Conservation (phyloP, 2,329 filamentous ascomycete species). For the Cyclaneusma minus region DNA sequence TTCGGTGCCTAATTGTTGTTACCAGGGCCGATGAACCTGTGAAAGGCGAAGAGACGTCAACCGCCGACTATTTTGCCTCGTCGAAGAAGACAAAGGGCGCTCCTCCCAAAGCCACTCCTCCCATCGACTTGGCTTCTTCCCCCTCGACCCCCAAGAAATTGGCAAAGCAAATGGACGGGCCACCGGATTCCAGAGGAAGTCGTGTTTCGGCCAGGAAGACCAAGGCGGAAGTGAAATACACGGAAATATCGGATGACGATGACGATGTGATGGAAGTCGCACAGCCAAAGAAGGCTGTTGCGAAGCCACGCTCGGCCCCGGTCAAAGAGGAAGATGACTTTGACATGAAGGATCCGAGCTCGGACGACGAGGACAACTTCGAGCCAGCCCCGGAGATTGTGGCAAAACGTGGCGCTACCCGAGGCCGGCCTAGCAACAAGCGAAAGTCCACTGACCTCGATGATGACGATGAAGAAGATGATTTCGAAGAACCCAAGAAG, state of each 20-base stretch:
- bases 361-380: constrained; percentile 14
- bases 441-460: constrained; percentile 40
- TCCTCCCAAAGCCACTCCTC: constrained; percentile 5
- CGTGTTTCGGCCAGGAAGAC: constrained; percentile 21
- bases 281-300: constrained; percentile 7
- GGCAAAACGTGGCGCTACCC: constrained; percentile 14
- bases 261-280: constrained; percentile 23
- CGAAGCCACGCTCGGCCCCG: constrained; percentile 1
- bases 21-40: constrained; percentile 15
- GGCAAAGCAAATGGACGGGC: constrained; percentile 26
- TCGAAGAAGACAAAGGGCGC: constrained; percentile 15
- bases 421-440: constrained; percentile 38
- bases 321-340: constrained; percentile 2
- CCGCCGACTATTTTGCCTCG: constrained; percentile 20
- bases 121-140: constrained; percentile 6
- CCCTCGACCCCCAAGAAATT: background rate
- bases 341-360: constrained; percentile 2
- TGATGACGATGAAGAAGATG: constrained; percentile 39
- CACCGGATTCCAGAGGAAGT: constrained; percentile 42
- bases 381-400: constrained; percentile 11
- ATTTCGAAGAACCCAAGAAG: constrained; percentile 40
- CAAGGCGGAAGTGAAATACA: constrained; percentile 21
- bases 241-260: constrained; percentile 25
- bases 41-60: constrained; percentile 18
- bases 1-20: background rate